Base-by-base conservation (phyloP, 2,329 filamentous ascomycete genomes). In the Monilinia vaccinii-corymbosi region DNA sequence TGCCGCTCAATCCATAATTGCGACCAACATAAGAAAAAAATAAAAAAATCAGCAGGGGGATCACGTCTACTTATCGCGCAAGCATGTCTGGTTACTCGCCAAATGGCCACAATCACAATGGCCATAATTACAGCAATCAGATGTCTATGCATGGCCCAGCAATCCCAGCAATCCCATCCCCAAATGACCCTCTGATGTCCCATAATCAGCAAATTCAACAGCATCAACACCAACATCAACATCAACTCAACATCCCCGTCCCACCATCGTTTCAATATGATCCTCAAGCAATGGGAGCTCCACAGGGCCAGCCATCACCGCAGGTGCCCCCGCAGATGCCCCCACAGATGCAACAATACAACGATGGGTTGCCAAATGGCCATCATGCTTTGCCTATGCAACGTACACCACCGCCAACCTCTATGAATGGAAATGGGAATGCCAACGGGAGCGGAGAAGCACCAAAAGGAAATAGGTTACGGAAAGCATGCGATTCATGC, bases 401-500 rank as follows among this genome's bases (percentile, higher is more conserved):
- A 56, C 36, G 48, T 31, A 58, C 61, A 38, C 46, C 62, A 16
- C 50, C 38, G 4, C 40, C 60, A 28, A 45, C 64, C 32, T 44
- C 66, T 18, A 61, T 55, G 21, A 63, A 57, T 58, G 64, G 63
- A 14, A 61, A n/a, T n/a, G 38, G 38, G 16, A 40, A 42, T 10
- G 38, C 2, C 3, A 42, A 42, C 56, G 64, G 63, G 11, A 61
- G 47, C 52, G 64, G 64, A 40, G 68, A 70, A 13, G 60, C 40
- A 13, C 62, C 65, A 36, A 72, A 72, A 63, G 65, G 63, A 25
- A 70, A 71, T 38, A 66, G 78, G 63, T 67, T 80, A 65, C 74
- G 76, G 60, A 79, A 79, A 71, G 78, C 78, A 55, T 80, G 78
- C 70, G 78, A 80, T 70, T 77, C 76, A 62, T 80, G 78, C 63